Evolutionary conservation across 371 early-diverging fungal genomes (phyloP).

Genomic region (Mortierella sp.): DNA sequence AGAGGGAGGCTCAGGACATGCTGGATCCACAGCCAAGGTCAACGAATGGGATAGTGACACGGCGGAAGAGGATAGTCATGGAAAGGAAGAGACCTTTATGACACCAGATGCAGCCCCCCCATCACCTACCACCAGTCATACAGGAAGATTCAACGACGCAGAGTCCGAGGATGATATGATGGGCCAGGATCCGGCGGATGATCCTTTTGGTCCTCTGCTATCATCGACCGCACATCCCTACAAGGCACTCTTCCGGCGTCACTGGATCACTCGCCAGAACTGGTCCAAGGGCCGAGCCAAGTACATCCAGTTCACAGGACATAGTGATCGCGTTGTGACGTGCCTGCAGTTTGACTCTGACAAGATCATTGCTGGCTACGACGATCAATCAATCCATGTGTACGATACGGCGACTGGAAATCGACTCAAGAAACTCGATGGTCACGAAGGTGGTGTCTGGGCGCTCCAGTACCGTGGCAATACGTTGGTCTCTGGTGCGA

Average conservation of each 20-base stretch:
- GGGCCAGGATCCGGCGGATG: slow-evolving; percentile 35
- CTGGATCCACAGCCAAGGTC: slow-evolving; percentile 1
- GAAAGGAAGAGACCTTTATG: slow-evolving; percentile 50
- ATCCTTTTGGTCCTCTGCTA: slow-evolving; percentile 36
- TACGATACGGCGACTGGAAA: slow-evolving; percentile 86
- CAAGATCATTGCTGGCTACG: slow-evolving; percentile 92
- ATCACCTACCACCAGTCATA: slow-evolving; percentile 48
- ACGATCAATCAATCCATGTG: slow-evolving; percentile 87
- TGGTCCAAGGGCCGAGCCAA: slow-evolving; percentile 82
- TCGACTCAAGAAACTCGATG: slow-evolving; percentile 73
- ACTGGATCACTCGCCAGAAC: slow-evolving; percentile 79
- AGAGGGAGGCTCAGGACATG: neutral
- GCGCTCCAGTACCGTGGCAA: slow-evolving; percentile 91
- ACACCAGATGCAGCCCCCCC: slow-evolving; percentile 56
- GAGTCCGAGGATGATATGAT: slow-evolving; percentile 49
- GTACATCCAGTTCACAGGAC: slow-evolving; percentile 82
- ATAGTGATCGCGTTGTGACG: slow-evolving; percentile 88
- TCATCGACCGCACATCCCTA: slow-evolving; percentile 65
- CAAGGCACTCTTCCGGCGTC: slow-evolving; percentile 81
- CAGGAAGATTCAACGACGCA: slow-evolving; percentile 41
- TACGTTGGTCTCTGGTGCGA: slow-evolving; percentile 96
- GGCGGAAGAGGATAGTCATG: slow-evolving; percentile 48
- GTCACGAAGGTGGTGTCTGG: slow-evolving; percentile 99
- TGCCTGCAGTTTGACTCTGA: slow-evolving; percentile 95
- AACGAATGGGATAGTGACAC: slow-evolving; percentile 49